A percentile compares a stretch with the other conserved stretches of the same genome.
Evolutionary conservation across 2,329 filamentous ascomycete genomes (phyloP).

Genomic region (Cytospora chrysosperma): DNA sequence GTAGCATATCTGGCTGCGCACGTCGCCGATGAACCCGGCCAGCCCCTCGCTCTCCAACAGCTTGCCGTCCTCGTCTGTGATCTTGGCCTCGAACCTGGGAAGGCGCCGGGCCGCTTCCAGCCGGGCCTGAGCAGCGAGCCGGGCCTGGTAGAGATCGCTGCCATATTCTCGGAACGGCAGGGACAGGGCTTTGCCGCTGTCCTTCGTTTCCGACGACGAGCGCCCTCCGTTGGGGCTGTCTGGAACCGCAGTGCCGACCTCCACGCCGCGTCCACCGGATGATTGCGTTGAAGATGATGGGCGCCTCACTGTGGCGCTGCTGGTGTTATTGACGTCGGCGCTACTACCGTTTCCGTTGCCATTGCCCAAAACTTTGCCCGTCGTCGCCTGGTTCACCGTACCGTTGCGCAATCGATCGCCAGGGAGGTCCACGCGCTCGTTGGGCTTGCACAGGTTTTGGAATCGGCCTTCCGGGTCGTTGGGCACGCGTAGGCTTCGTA

Average conservation of each 20-base stretch:
- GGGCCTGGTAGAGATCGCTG: slow-evolving; percentile 50
- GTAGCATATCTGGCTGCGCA: slow-evolving; percentile 61
- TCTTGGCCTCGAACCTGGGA: slow-evolving; percentile 58
- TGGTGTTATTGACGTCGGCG: neutral
- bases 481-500: slow-evolving; percentile 61
- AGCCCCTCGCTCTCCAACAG: slow-evolving; percentile 54
- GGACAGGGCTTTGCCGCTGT: slow-evolving; percentile 17
- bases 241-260: neutral
- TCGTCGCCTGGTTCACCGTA: slow-evolving; percentile 18
- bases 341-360: slow-evolving; percentile 2
- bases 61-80: slow-evolving; percentile 53
- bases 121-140: slow-evolving; percentile 64
- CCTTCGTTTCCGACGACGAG: slow-evolving; percentile 11
- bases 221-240: neutral
- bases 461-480: slow-evolving; percentile 69
- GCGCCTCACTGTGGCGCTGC: neutral
- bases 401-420: slow-evolving; percentile 45
- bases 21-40: slow-evolving; percentile 60
- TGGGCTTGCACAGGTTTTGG: slow-evolving; percentile 66
- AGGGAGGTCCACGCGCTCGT: slow-evolving; percentile 52
- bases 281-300: neutral
- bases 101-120: slow-evolving; percentile 56
- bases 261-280: neutral
- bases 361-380: neutral
- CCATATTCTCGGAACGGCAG: slow-evolving; percentile 25